Base-by-base conservation (phyloP, 2,329 filamentous ascomycete species). In the Exserohilum turcica region DNA sequence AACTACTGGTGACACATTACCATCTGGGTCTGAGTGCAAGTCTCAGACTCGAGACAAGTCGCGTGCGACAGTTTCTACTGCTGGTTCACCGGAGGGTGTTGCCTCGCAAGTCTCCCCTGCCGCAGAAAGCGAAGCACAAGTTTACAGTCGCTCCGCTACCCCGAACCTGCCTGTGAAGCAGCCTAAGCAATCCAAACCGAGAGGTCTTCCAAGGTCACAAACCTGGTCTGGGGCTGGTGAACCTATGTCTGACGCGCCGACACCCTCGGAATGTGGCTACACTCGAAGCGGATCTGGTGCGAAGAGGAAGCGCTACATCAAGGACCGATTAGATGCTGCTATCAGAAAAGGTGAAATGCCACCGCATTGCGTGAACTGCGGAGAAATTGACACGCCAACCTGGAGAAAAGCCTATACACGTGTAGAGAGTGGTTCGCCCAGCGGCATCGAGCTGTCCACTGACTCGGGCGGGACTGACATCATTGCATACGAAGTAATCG, bases 381-480 rank as follows among this genome's bases (percentile, higher is more conserved):
- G 94, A 5, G 90, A 92, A 6, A 96, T 99, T 52, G 90, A 97
- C 66, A 99, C 94, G 0, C 91, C 93, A 0, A 97, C 93, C 0
- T 99, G 94, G 94, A 87, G 94, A 55, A 94, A 93, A 68, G 91
- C 94, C 10, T 97, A 89, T 82, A 86, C 86, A n/a, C 91, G 91
- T 66, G 82, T 90, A 6, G 82, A 87, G 39, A 78, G 84, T 13
- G 92, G 91, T 1, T 81, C 82, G 28, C 91, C 91, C 0, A 81
- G 84, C 3, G 84, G 87, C 54, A 82, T 90, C 40, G 85, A 91
- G 53, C 85, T 88, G 48, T 90, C 87, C 0, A 60, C 54, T 32
- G 59, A 63, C 18, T 86, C 89, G 1, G 82, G 83, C 43, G 84
- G 92, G 40, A 88, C 91, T 15, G 90, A 88, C 18, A 87, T 95